Conservation (phyloP, 129 eudicot species). For the Smallanthus sonchifolius region DNA sequence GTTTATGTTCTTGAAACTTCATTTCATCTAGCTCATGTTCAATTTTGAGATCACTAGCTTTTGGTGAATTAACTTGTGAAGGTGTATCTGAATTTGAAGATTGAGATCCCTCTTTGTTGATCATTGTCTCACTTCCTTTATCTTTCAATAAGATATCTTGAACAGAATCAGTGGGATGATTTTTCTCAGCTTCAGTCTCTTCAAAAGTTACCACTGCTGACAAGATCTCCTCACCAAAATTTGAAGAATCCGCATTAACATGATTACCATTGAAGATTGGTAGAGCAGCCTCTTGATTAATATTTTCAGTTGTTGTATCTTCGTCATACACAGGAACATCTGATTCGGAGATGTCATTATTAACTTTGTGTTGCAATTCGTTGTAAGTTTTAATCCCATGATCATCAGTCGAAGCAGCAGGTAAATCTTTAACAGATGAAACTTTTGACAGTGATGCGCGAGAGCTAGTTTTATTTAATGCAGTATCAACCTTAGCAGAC, state of each 20-base stretch:
- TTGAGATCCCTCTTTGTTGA: slow-evolving; percentile 40
- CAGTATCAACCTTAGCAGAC: slow-evolving; percentile 33
- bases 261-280: slow-evolving; percentile 39
- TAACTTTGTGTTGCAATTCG: slow-evolving; percentile 36
- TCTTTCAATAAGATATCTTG: slow-evolving; percentile 44
- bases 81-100: slow-evolving; percentile 42
- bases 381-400: slow-evolving; percentile 25
- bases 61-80: slow-evolving; percentile 27
- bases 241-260: slow-evolving; percentile 31
- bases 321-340: slow-evolving; percentile 39
- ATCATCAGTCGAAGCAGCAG: slow-evolving; percentile 34
- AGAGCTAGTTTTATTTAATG: slow-evolving; percentile 39
- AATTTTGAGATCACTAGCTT: slow-evolving; percentile 31
- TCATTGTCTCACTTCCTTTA: slow-evolving; percentile 28
- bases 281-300: slow-evolving; percentile 27
- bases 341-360: slow-evolving; percentile 31
- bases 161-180: slow-evolving; percentile 39
- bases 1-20: slow-evolving; percentile 41
- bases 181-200: slow-evolving; percentile 38
- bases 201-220: slow-evolving; percentile 28
- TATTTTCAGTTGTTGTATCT: slow-evolving; percentile 26
- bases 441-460: slow-evolving; percentile 36
- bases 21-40: slow-evolving; percentile 40
- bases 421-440: slow-evolving; percentile 33
- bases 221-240: slow-evolving; percentile 26